Base-by-base conservation (phyloP, 2,329 filamentous ascomycete species). In the Aspergillus pseudonomiae region DNA sequence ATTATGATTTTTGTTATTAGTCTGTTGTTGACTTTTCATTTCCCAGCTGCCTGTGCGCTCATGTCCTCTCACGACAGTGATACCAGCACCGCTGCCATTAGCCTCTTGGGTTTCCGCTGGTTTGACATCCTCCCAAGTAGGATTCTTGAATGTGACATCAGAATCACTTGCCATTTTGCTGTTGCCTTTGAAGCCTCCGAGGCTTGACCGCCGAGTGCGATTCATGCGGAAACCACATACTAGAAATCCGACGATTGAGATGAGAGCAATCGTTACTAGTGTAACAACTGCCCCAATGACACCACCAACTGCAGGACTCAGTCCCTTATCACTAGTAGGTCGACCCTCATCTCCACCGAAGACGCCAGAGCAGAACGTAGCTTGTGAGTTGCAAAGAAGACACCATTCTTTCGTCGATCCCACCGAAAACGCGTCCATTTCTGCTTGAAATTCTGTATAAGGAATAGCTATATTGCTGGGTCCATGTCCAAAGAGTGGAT, bases 1-100 rank as follows among this genome's bases (percentile, higher is more conserved):
- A 24, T 24, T 24, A 24, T 60, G 57, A 53, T 66, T 66, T 43
- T 65, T 45, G 61, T 67, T 61, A 57, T 63, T 16, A 16, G 2
- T 71, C 68, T 66, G 75, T 71, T 71, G 72, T 21, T 73, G 69
- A 52, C 77, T 68, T 59, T 79, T 79, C 74, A 88, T 73, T 71
- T 88, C 86, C 86, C 86, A 88, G 64, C 85, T 87, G 0, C 84
- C 85, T 21, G 83, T 77, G 50, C 85, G 76, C 74, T 87, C 85
- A 70, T 87, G 82, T 1, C 80, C 79, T 19, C 75, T 76, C 24
- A 75, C 71, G 34, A 67, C 58, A 43, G 67, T 58, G 12, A 57
- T 66, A 21, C 62, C 65, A 12, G 63, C 57, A 6, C 60, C 59
- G 16, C 67, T 57, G 30, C 66, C 70, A 43, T 61, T 64, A 24